phyloP scores from a whole-genome alignment of 768 basidiomycete species.

The Filobasidium floriforme region DNA sequence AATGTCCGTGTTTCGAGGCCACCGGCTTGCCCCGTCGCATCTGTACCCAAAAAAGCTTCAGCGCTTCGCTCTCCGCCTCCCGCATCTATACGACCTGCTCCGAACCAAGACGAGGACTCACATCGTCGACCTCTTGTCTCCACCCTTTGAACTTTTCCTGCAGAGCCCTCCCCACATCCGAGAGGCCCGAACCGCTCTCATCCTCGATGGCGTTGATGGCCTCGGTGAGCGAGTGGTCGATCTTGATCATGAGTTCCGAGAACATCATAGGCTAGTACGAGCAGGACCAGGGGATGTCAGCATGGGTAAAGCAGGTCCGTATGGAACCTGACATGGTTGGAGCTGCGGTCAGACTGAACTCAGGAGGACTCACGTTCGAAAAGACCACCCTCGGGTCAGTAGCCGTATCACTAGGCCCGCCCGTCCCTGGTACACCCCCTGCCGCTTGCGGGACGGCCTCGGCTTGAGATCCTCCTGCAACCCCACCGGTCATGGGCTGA shows the following conservation, averaged over 20 bases:
- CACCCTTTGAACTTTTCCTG: slow-evolving; percentile 34
- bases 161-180: slow-evolving; percentile 34
- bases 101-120: slow-evolving; percentile 20
- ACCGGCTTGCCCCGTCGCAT: slow-evolving; percentile 17
- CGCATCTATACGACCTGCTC: neutral
- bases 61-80: neutral
- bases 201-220: slow-evolving; percentile 40
- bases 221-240: slow-evolving; percentile 36
- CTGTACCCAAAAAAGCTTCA: neutral
- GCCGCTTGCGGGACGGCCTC: slow-evolving; percentile 19
- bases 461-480: slow-evolving; percentile 6
- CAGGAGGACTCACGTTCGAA: slow-evolving; percentile 37
- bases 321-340: neutral
- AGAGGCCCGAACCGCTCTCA: slow-evolving; percentile 33
- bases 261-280: slow-evolving; percentile 33
- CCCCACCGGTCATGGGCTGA: slow-evolving; percentile 8
- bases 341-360: neutral
- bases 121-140: slow-evolving; percentile 40
- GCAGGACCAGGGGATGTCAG: neutral
- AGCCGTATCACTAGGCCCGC: slow-evolving; percentile 33
- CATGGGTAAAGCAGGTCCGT: neutral
- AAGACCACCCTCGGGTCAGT: slow-evolving; percentile 37
- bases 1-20: slow-evolving; percentile 14
- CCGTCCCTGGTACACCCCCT: slow-evolving; percentile 38
- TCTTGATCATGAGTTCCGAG: slow-evolving; percentile 34